Evolutionary conservation across 1,139 yeast genomes (phyloP), one percentile per base, ranked within the genome.

Genomic region (Blastobotrys petasosporus): DNA sequence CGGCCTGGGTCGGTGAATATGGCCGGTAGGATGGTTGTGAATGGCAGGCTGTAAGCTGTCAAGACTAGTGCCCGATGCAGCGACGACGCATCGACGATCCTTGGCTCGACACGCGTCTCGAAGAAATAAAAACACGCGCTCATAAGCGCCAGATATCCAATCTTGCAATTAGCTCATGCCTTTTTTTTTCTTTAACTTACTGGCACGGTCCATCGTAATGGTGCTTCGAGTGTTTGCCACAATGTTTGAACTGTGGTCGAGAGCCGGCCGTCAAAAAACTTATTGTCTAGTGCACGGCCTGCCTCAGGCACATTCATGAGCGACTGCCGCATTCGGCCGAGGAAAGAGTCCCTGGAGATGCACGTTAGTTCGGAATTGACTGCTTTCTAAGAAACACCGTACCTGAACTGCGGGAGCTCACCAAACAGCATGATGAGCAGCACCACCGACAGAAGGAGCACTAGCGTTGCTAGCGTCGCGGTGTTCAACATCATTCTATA

Each of bases 1-100:
- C 51, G 52, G 0, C 88, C 90, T 0, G 95, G 90, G 53, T 78
- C 75, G 0, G 74, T 65, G 45, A 75, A 71, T 1, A 74, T 70
- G 1, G 81, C 75, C 42, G 74, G 50, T 13, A 72, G 61, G 35
- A 82, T 69, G 5, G 71, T 51, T 0, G 62, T 41, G 28, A 76
- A 68, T 1, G 79, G 74, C 13, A 65, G 35, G 2, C n/a, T 5
- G 29, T 16, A n/a, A 2, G 20, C 39, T 3, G 36, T 12, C 3
- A 30, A 34, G 6, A 35, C 35, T 8, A 35, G 9, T 13, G 12
- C 6, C 9, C 20, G 38, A 23, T 35, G 38, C 12, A 35, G 33
- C 12, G 15, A n/a, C 4, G 4, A 8, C 9, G 28, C n/a, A 11
- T 11, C 30, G 4, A 11, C 30, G 23, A 39, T 17, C 31, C 32